Base-by-base conservation (phyloP, 2,329 filamentous ascomycete species). In the Sclerotinia borealis region DNA sequence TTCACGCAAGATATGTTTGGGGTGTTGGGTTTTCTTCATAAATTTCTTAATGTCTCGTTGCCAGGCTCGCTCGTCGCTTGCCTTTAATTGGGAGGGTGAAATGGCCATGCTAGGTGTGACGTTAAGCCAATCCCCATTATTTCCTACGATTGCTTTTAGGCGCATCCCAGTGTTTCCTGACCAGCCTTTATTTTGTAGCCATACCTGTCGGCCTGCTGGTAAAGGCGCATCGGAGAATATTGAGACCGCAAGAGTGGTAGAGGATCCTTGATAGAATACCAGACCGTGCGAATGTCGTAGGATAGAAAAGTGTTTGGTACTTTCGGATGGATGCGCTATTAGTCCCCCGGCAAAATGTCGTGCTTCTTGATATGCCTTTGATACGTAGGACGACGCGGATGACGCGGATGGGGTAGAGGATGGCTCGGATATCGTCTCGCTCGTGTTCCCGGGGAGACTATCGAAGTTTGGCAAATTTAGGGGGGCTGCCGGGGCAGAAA, bases 91-190 rank as follows among this genome's bases (percentile, higher is more conserved):
- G 0, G 81, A 76, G 0, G 78, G 69, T 0, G 73, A 70, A 0
- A 83, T 79, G 27, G 78, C 77, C 2, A 79, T 0, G 77, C 77
- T 0, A n/a, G 88, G 88, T 0, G 88, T 91, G 2, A 90, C 87
- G 64, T 91, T 81, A 15, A 90, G 77, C 88, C 88, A 91, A 68
- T 77, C 79, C 9, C 80, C 78, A 15, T 80, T 83, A 0, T 81
- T 79, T 9, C 86, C 83, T 41, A 90, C 75, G 1, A 90, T 73
- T 0, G 86, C 83, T 71, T 88, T 88, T 34, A 86, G 76, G 8
- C 80, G 80, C 83, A 91, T 88, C 22, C 88, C 88, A 55, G 86
- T 80, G 70, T 87, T 86, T 5, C 88, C 88, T 0, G 85, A 85
- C 76, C 80, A 89, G 2, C 88, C 88, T 67, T 86, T 87, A 64